Evolutionary conservation across 768 basidiomycete species (phyloP), one percentile per base, ranked within the genome.

Genomic region (Cystofilobasidium macerans): DNA sequence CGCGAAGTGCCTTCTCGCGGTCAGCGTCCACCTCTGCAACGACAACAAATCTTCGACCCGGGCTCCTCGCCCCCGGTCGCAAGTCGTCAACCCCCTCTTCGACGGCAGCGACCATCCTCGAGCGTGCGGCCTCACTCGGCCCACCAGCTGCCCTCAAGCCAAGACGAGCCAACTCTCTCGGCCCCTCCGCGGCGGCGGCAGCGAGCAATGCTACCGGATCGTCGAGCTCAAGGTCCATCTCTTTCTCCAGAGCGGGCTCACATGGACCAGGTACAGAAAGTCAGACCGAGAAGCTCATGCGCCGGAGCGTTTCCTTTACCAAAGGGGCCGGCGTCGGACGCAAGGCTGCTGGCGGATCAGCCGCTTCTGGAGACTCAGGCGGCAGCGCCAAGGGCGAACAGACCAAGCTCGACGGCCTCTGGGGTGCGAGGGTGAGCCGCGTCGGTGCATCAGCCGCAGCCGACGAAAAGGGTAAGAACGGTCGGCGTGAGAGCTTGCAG

Each of bases 281-380:
- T 0, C 51, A 63, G 62, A 56, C 62, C 8, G 62, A 63, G 38
- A 63, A 63, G 36, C 51, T 63, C 51, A 63, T 63, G 62, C 51
- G 62, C 24, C 35, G 62, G 26, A 63, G 62, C 51, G 62, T 63
- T 11, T 40, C 35, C 7, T 63, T 63, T 28, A 63, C 62, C 5
- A 53, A 53, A 28, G 62, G 62, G 16, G 33, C 51, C 11, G 51
- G 51, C 5, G 51, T 54, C 28, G 51, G 51, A 3, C 26, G 28
- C 18, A 54, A 54, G 30, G 28, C 30, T 8, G 51, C 51, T 2
- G 51, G 51, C 51, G 51, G 51, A 13, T 14, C 28, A 20, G 51
- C 51, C 3, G 30, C 3, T 13, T 26, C 14, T 7, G 32, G 18
- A 6, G 51, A 54, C 51, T 42, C 42, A 32, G 28, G 13, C 16